phyloP scores from a whole-genome alignment of 2,329 filamentous ascomycete species.

The Penicillium nordicum region DNA sequence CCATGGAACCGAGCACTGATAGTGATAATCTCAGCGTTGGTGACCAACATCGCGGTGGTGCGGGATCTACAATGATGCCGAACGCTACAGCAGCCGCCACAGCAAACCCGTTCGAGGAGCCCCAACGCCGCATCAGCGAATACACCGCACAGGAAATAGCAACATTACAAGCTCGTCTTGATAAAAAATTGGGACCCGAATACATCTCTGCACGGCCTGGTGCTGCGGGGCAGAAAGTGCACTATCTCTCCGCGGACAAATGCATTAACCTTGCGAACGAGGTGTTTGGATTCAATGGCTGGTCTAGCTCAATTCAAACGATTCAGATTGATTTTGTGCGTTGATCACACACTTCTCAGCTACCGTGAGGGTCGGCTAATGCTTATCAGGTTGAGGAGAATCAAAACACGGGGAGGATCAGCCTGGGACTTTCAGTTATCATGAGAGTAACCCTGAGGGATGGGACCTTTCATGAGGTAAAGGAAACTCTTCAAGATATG shows the following conservation, averaged over 20 bases:
- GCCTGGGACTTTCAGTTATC: slow-evolving; percentile 82
- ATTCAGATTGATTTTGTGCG: slow-evolving; percentile 86
- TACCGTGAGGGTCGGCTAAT: not conserved
- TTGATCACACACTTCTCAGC: slow-evolving; percentile 2
- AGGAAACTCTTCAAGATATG: not conserved
- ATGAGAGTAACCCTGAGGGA: slow-evolving; percentile 86
- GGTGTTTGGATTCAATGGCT: slow-evolving; percentile 95
- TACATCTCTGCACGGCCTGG: slow-evolving; percentile 87
- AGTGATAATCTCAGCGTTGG: slow-evolving; percentile 54
- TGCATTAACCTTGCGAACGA: slow-evolving; percentile 93
- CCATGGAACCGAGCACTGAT: slow-evolving; percentile 20
- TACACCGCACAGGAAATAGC: slow-evolving; percentile 91
- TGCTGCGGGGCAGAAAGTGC: slow-evolving; percentile 78
- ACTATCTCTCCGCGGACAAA: slow-evolving; percentile 95
- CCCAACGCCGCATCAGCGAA: slow-evolving; percentile 64
- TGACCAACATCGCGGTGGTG: slow-evolving; percentile 59
- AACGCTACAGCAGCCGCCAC: slow-evolving; percentile 34
- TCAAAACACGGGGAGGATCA: slow-evolving; percentile 71
- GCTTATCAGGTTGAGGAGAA: slow-evolving; percentile 68
- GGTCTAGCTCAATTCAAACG: slow-evolving; percentile 93
- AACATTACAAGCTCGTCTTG: slow-evolving; percentile 77
- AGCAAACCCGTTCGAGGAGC: slow-evolving; percentile 78
- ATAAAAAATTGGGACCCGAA: slow-evolving; percentile 92
- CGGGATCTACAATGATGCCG: slow-evolving; percentile 42
- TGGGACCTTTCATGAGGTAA: slow-evolving; percentile 85